These are phyloP conservation scores for Gnetum montanum DNA, from an alignment of 75 land plant genomes.

Conservation along the genomic window DNA sequence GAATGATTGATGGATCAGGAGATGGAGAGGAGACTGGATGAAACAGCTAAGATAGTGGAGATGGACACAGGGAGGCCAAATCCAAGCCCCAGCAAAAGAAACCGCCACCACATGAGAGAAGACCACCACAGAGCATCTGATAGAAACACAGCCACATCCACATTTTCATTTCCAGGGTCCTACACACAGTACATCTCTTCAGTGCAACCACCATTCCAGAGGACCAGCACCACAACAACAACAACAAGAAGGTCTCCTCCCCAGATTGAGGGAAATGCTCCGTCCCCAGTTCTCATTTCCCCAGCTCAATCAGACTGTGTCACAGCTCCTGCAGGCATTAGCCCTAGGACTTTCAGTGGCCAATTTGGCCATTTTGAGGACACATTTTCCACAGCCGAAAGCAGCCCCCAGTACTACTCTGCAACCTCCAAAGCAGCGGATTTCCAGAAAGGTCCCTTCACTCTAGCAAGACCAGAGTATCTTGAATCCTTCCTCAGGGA, in stretches of 20 bases:
- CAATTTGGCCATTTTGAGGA: constrained; percentile 58
- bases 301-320: constrained; percentile 33
- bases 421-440: constrained; percentile 22
- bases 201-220: not conserved
- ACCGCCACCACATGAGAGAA: too few relatives aligned
- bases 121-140: constrained; percentile 26
- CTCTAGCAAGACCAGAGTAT: constrained; percentile 20
- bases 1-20: constrained; percentile 31
- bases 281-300: constrained; percentile 12
- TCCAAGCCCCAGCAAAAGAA: constrained; percentile 22
- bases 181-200: not conserved
- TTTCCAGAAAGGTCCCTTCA: constrained; percentile 10
- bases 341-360: constrained; percentile 50
- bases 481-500: constrained; percentile 36
- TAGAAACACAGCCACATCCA: constrained; percentile 7
- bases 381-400: constrained; percentile 47
- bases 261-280: constrained; percentile 2
- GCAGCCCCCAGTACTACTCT: constrained; percentile 56
- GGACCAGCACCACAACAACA: too few relatives aligned
- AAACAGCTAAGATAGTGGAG: constrained; percentile 69
- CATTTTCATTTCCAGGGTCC: not conserved
- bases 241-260: constrained; percentile 6
- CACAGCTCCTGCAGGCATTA: constrained; percentile 28
- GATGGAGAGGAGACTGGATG: constrained; percentile 32
- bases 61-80: constrained; percentile 40